Evolutionary conservation across 169 alveolate species (phyloP).

Genomic region (Pseudocohnilembus persalinus): DNA sequence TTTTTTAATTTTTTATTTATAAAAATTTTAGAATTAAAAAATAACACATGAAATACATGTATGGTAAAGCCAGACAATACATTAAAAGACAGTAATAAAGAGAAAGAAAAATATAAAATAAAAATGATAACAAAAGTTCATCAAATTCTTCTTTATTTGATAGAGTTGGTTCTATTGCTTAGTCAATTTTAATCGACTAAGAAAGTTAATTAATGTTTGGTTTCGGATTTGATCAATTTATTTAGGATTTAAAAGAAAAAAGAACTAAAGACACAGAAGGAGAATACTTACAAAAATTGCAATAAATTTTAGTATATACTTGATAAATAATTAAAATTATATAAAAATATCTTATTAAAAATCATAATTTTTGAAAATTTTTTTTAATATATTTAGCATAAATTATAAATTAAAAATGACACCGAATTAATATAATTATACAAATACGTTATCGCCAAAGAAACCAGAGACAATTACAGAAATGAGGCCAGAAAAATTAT

Average conservation of each 20-base stretch:
- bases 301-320: constrained; percentile 13
- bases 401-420: constrained; percentile 11
- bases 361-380: background rate
- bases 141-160: background rate
- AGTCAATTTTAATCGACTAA: constrained; percentile 14
- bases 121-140: background rate
- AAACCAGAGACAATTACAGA: constrained; percentile 8
- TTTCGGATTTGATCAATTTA: constrained; percentile 24
- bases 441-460: constrained; percentile 15
- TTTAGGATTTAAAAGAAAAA: constrained; percentile 16
- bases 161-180: constrained; percentile 1
- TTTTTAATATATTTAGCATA: background rate
- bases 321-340: no score
- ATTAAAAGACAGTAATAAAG: background rate
- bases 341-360: no score
- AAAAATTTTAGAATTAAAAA: constrained; percentile 1
- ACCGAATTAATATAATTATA: constrained; percentile 11
- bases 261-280: background rate
- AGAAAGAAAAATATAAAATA: constrained; percentile 7
- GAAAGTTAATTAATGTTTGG: constrained; percentile 26
- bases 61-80: constrained; percentile 5
- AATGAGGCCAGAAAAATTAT: constrained; percentile 18
- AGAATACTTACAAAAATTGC: constrained; percentile 9
- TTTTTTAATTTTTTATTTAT: background rate
- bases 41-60: background rate